Evolutionary conservation across 2,329 filamentous ascomycete species (phyloP), one percentile per base, ranked within the genome.

Genomic region (Tolypocladium cylindrosporum): DNA sequence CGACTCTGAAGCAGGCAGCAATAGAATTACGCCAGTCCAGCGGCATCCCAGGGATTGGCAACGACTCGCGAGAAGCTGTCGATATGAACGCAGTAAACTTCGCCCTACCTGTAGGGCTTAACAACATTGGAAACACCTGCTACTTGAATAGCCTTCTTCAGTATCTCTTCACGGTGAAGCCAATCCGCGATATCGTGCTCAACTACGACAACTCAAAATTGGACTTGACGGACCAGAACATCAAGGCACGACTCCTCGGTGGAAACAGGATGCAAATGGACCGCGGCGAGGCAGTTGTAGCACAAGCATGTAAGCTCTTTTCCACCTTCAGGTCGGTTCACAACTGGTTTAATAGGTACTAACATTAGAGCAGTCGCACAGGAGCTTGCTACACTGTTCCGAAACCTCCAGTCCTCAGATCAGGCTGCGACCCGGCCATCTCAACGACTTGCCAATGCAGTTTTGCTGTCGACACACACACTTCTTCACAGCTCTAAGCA

Each of bases 71-170:
- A 41, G 57, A 39, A n/a, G 51, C 36, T 24, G 54, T 55, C 36
- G 56, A 56, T 8, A 45, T 36, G n/a, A 51, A 50, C 45, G 56
- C 65, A 3, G 67, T 68, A 16, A 67, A 76, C 57, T 66, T 74
- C 53, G 77, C 82, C 37, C 85, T 90, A 71, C 94, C 94, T 0
- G 89, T 96, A 27, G 94, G 94, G 0, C 80, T 97, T 7, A 83
- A 86, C 62, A 99, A 97, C 65, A 96, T 97, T 58, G 92, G 94
- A 59, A 99, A 99, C 67, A 99, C 95, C 0, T 99, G 94, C 71
- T 99, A 99, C 67, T 80, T 99, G 57, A 99, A 99, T 76, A 97
- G 93, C 73, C 82, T 99, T 54, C 79, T 99, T 11, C 94, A 99
- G 66, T 97, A 96, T 69, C 88, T 97, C 63, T 97, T 96, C 70